Conservation (phyloP, 2,329 filamentous ascomycete genomes). For the Ophiostoma quercus region DNA sequence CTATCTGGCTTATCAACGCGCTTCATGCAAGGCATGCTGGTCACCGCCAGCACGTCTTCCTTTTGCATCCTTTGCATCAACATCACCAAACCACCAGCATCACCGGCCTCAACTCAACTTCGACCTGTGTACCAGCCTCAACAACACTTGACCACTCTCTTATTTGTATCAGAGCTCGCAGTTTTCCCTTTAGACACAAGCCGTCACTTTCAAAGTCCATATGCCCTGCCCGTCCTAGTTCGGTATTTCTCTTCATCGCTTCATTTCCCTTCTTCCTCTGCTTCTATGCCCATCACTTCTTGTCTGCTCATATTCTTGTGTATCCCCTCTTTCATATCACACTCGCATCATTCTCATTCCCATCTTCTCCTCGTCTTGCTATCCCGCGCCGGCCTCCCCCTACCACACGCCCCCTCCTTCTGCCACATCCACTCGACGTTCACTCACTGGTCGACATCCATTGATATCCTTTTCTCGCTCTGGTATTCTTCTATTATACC, state of each 20-base stretch:
- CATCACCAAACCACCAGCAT: background rate
- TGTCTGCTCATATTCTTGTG: background rate
- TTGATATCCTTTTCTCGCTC: background rate
- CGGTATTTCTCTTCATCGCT: background rate
- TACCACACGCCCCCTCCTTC: constrained; percentile 24
- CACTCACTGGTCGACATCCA: background rate
- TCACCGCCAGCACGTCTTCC: background rate
- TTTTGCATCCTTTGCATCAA: background rate
- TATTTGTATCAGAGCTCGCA: background rate
- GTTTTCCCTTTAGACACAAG: background rate
- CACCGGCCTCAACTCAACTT: background rate
- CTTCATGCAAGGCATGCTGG: background rate
- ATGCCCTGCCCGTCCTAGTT: background rate
- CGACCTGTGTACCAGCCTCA: background rate
- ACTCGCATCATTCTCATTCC: constrained; percentile 1
- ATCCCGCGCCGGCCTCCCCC: background rate
- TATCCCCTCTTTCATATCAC: constrained; percentile 18
- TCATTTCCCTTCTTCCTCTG: background rate
- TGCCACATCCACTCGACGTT: constrained; percentile 15
- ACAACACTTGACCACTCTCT: background rate
- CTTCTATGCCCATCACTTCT: background rate
- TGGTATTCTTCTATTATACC: background rate
- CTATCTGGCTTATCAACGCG: background rate
- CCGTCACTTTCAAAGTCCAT: background rate
- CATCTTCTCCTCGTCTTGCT: constrained; percentile 13